These are phyloP conservation scores for Omphalotus olearius DNA, from an alignment of 1,284 basidiomycete species.

Conservation along the genomic window DNA sequence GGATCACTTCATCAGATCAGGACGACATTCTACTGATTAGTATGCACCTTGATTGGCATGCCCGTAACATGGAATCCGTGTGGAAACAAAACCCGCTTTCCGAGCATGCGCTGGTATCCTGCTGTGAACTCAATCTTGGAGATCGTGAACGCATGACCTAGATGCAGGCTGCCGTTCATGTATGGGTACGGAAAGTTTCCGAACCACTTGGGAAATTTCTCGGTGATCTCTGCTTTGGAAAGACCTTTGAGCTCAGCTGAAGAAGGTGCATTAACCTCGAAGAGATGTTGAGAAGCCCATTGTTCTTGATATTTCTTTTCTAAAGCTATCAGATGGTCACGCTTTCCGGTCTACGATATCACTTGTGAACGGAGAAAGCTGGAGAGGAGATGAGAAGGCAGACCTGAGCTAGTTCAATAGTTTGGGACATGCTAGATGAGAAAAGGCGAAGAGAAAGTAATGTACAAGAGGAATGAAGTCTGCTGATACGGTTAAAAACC, in stretches of 20 bases:
- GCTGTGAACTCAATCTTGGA: constrained; percentile 98
- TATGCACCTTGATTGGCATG: constrained; percentile 94
- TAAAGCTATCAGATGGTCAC: constrained; percentile 81
- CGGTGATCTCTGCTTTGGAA: constrained; percentile 56
- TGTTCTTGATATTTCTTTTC: constrained; percentile 82
- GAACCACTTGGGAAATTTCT: constrained; percentile 93
- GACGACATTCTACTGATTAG: background rate
- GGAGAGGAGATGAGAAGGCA: constrained; percentile 12
- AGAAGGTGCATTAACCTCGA: constrained; percentile 83
- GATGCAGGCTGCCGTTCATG: constrained; percentile 97
- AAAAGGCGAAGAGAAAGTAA: constrained; percentile 18
- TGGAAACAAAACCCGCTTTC: constrained; percentile 93
- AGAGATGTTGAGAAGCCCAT: constrained; percentile 73
- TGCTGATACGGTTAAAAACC: constrained; percentile 23
- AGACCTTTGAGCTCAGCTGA: constrained; percentile 61
- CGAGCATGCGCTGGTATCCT: constrained; percentile 94
- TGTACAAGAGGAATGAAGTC: constrained; percentile 23
- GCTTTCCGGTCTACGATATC: constrained; percentile 76
- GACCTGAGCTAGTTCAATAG: constrained; percentile 53
- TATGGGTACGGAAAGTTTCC: constrained; percentile 95
- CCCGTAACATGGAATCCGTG: constrained; percentile 97
- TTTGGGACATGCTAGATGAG: constrained; percentile 40
- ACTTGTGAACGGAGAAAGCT: constrained; percentile 7
- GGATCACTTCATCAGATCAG: background rate
- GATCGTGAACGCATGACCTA: constrained; percentile 98